These are phyloP conservation scores for Diplodia intermedia DNA, from an alignment of 2,329 filamentous ascomycete species.

Conservation along the genomic window DNA sequence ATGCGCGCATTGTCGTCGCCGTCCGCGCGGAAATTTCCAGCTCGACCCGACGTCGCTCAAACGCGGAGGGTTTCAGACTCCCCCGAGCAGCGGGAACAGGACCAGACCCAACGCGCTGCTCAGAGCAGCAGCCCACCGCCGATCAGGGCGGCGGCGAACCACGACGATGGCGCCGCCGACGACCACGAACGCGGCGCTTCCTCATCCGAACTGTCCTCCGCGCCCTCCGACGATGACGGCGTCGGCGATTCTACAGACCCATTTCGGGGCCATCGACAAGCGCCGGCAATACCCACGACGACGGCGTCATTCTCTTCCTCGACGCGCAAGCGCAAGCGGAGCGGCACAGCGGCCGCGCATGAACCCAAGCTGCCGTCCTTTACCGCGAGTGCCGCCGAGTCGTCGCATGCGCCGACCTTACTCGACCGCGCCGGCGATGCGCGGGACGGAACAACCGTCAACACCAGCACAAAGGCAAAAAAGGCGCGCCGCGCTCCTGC, in stretches of 20 bases:
- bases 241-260: constrained; percentile 12
- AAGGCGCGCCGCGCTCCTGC: constrained; percentile 49
- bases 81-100: constrained; percentile 35
- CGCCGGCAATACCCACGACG: constrained; percentile 1
- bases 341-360: constrained; percentile 42
- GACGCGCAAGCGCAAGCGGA: constrained; percentile 59
- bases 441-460: constrained; percentile 5
- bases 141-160: constrained; percentile 4
- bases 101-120: constrained; percentile 38
- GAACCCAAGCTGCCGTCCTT: constrained; percentile 35
- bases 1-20: constrained; percentile 26
- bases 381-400: constrained; percentile 44
- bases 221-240: constrained; percentile 38
- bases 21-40: constrained; percentile 22
- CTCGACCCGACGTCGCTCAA: constrained; percentile 27
- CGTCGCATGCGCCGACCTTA: constrained; percentile 16
- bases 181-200: constrained; percentile 34
- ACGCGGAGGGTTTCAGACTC: constrained; percentile 37
- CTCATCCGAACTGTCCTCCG: constrained; percentile 43
- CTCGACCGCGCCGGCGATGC: neutral
- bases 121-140: constrained; percentile 8
- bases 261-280: neutral
- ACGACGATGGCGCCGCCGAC: constrained; percentile 6
- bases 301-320: neutral
- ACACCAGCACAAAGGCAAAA: constrained; percentile 32